Base-by-base conservation (phyloP, 208 protist genomes). In the Trichomonas vaginalis region DNA sequence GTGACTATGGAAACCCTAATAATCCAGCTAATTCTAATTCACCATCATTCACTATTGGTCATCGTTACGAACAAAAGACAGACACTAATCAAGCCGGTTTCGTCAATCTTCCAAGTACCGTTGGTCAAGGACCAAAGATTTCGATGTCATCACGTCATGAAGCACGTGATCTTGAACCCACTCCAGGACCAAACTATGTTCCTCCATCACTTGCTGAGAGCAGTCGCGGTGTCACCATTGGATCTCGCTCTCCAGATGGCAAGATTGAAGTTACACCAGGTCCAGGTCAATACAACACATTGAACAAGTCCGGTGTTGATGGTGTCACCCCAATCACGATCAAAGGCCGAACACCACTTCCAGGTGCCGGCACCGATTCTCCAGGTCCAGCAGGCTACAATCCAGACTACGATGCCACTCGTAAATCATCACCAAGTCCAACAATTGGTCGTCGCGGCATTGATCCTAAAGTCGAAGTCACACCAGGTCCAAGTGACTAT, bases 121-220 rank as follows among this genome's bases (percentile, higher is more conserved):
- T 92, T 17, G 86, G 86, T 39, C 17, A 21, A 27, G 86, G 86
- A 35, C 86, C 86, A 6, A 92, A 92, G 56, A 51, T 39, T 12
- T 56, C 86, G 17, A 35, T 92, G 23, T 49, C 39, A 92, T 21
- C 23, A 27, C 40, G 86, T 39, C 86, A 92, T 39, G 14, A 51
- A 39, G 32, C 35, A 14, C 40, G 35, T 39, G 14, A 46, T 27
- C 27, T 0, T 21, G 8, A 21, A 0, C 15, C 23, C 3, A 92
- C 86, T n/a, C 86, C 86, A 35, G 86, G 86, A 49, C 86, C 86
- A 39, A 92, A 48, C 51, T 92, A 92, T 51, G 27, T 92, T 35
- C 79, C 79, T 3, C 14, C 14, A 83, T 15, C 14, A 37, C n/a
- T 83, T 83, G 79, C n/a, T 15, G 14, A 21, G 12, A 35, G 40